Base-by-base conservation (phyloP, 805 yeast species). In the Wickerhamomyces chambardii region DNA sequence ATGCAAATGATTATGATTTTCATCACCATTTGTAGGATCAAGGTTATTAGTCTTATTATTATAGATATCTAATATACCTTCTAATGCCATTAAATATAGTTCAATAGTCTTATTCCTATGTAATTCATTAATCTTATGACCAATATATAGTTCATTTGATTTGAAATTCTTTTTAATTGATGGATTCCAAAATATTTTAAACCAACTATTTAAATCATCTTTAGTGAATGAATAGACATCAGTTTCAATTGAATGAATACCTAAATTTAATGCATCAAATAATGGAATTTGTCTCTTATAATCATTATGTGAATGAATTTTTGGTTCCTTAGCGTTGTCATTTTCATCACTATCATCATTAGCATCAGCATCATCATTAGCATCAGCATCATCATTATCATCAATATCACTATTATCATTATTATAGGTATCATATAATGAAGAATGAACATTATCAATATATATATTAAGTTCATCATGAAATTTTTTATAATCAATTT, bases 261-360 rank as follows among this genome's bases (percentile, higher is more conserved):
- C 87, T 17, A 48, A 41, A 4, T 50, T 45, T 11, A 66, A 50
- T 0, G 84, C 85, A 39, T 77, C 79, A 34, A 71, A 63, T 4
- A 79, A 58, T 1, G 85, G 85, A 5, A 58, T 46, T 4, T 48
- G 39, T 46, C 85, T 58, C 80, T 82, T 75, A 52, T 79, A 80
- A 50, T 79, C 85, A 47, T 79, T 79, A 49, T 79, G 86, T 1
- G 84, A 75, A 48, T 79, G 86, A 17, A 78, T 59, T 12, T 24
- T 24, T 12, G 12, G 12, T 12, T 24, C 26, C 6, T 24, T 24
- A 6, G 5, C 7, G 12, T 5, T 6, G 6, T 24, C 12, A 4
- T 9, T 6, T 5, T 24, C n/a, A 4, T 24, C 12, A 12, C 5
- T 24, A 24, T 24, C 6, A 24, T 24, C 5, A 6, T 9, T 6